Percentiles rank a stretch among this genome's conserved stretches.
These are phyloP conservation scores for Lentithecium fluviatile DNA, from an alignment of 495 filamentous ascomycete species.

Conservation along the genomic window DNA sequence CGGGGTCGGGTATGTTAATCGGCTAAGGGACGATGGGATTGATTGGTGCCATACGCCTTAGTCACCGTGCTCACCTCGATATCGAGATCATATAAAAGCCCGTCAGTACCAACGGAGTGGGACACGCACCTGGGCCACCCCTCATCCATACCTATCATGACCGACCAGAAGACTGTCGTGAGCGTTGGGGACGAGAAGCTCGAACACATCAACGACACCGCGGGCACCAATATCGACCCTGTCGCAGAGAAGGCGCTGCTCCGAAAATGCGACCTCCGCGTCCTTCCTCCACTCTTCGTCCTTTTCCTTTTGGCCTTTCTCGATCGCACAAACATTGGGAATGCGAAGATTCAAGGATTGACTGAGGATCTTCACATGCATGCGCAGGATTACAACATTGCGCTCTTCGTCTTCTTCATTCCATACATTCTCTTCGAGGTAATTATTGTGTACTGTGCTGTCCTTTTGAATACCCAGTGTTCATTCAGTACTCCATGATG, in stretches of 20 bases:
- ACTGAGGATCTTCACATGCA: slow-evolving; percentile 57
- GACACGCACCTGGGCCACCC: too few species aligned
- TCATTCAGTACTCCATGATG: too few species aligned
- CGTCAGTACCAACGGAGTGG: too few species aligned
- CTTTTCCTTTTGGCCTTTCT: slow-evolving; percentile 50
- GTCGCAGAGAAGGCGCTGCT: slow-evolving; percentile 39
- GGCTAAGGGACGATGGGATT: too few species aligned
- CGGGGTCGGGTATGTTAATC: too few species aligned
- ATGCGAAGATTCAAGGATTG: slow-evolving; percentile 62
- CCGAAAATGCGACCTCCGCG: slow-evolving; percentile 35
- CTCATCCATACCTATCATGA: too few species aligned
- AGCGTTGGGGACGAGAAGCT: slow-evolving; percentile 8
- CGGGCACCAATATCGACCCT: slow-evolving; percentile 28
- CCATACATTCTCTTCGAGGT: slow-evolving; percentile 65
- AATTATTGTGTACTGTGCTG: too few species aligned
- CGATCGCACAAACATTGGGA: slow-evolving; percentile 57
- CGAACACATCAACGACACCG: slow-evolving; percentile 18
- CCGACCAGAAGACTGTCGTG: too few species aligned
- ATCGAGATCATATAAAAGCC: too few species aligned
- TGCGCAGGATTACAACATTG: slow-evolving; percentile 60
- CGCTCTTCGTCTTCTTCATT: slow-evolving; percentile 64
- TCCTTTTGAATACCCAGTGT: too few species aligned
- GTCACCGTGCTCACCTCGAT: too few species aligned
- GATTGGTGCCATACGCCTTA: too few species aligned
- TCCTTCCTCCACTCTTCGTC: slow-evolving; percentile 47